These are phyloP conservation scores for Rhizopogon salebrosus DNA, from an alignment of 768 basidiomycete genomes.

Conservation along the genomic window DNA sequence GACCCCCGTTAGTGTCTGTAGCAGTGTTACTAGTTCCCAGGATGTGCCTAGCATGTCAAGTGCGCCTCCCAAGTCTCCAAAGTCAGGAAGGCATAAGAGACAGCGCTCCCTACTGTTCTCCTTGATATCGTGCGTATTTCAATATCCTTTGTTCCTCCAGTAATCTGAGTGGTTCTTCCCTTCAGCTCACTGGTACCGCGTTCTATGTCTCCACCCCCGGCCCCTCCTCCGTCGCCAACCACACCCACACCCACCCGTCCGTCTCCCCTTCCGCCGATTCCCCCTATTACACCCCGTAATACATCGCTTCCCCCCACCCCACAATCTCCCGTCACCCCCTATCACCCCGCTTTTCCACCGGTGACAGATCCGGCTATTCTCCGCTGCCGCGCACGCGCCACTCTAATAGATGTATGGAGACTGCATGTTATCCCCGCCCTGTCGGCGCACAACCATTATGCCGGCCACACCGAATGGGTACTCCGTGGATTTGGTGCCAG, in stretches of 20 bases:
- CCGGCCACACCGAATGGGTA: slow-evolving; percentile 27
- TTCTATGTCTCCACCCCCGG: slow-evolving; percentile 21
- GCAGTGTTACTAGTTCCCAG: slow-evolving; percentile 13
- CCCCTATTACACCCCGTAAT: slow-evolving; percentile 19
- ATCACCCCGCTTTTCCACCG: slow-evolving; percentile 5
- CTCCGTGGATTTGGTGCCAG: slow-evolving; percentile 21
- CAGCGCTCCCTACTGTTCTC: slow-evolving; percentile 68
- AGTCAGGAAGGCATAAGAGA: slow-evolving; percentile 54
- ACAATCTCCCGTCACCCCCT: slow-evolving; percentile 19
- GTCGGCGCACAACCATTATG: slow-evolving; percentile 27
- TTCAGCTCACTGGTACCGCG: slow-evolving; percentile 28
- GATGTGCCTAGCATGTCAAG: slow-evolving; percentile 5
- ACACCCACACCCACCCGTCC: slow-evolving; percentile 19
- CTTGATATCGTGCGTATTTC: slow-evolving; percentile 49
- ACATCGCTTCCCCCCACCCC: slow-evolving; percentile 13
- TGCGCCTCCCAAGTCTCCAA: slow-evolving; percentile 24
- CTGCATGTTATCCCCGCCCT: slow-evolving; percentile 55
- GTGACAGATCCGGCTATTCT: slow-evolving; percentile 34
- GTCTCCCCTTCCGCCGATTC: slow-evolving; percentile 25
- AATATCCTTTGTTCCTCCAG: slow-evolving; percentile 1
- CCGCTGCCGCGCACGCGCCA: slow-evolving; percentile 59
- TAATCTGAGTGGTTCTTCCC: slow-evolving; percentile 3
- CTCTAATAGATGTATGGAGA: slow-evolving; percentile 63
- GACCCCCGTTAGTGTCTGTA: slow-evolving; percentile 16
- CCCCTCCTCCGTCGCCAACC: slow-evolving; percentile 15